Conservation (phyloP, 1,284 basidiomycete genomes). For the Paramarasmius palmivorus region DNA sequence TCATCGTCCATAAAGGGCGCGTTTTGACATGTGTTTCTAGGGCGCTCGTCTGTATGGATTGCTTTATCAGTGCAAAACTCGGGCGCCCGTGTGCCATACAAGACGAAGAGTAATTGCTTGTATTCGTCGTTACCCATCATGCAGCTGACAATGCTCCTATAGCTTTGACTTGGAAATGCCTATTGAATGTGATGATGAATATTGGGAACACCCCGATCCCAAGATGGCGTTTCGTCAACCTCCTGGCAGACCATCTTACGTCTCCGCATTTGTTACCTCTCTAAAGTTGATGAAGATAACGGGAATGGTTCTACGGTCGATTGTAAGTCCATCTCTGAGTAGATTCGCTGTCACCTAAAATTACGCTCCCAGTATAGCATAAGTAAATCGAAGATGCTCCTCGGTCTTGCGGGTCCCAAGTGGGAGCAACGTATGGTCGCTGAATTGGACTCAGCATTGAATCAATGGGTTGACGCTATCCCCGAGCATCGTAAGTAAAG, state of each 20-base stretch:
- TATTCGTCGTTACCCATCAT: not conserved
- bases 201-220: slow-evolving; percentile 1
- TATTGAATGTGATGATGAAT: slow-evolving; percentile 7
- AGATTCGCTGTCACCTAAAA: no score
- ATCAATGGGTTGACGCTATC: slow-evolving; percentile 75
- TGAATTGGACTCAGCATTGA: slow-evolving; percentile 75
- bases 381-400: slow-evolving; percentile 22
- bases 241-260: not conserved
- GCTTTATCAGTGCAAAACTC: not conserved
- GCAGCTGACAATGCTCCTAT: not conserved
- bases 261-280: not conserved
- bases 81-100: not conserved
- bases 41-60: not conserved
- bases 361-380: no score
- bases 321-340: not conserved
- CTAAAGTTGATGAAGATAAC: not conserved
- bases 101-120: slow-evolving; percentile 3
- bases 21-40: not conserved
- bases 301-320: not conserved
- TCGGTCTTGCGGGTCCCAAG: slow-evolving; percentile 57
- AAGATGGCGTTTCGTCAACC: slow-evolving; percentile 1
- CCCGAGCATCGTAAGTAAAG: slow-evolving; percentile 58
- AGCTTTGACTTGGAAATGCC: slow-evolving; percentile 7
- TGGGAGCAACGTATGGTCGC: slow-evolving; percentile 74
- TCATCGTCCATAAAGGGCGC: not conserved